Conservation (phyloP, 176 grass and related monocot genomes). For the Eragrostis curvula region DNA sequence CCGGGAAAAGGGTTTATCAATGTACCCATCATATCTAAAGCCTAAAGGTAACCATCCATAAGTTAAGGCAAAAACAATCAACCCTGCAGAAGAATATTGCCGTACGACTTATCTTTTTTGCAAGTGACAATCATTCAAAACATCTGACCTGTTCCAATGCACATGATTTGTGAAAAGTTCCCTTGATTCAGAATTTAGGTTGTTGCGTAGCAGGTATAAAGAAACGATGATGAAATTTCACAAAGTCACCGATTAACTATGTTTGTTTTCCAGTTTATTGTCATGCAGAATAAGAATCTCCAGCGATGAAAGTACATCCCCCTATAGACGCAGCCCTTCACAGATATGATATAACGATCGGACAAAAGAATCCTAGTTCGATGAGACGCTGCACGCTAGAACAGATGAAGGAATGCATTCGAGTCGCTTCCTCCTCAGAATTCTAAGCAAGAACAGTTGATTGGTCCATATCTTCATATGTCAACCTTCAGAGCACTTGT, state of each 20-base stretch:
- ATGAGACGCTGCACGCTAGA: not conserved
- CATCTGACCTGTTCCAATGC: conserved; percentile 27
- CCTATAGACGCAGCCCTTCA: not conserved
- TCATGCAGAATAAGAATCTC: not conserved
- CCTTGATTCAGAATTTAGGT: conserved; percentile 13
- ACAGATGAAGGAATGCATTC: not conserved
- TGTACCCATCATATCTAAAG: conserved; percentile 34
- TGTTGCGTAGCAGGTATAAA: not conserved
- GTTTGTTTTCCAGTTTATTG: not conserved
- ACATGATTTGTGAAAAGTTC: not conserved
- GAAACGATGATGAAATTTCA: conserved; percentile 1
- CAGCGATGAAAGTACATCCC: not conserved
- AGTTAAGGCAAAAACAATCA: conserved; percentile 2
- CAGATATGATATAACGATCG: not conserved
- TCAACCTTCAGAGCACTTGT: not conserved
- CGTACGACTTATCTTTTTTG: conserved; percentile 24
- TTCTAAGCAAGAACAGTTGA: not conserved
- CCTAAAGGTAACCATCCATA: conserved; percentile 28
- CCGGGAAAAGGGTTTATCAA: conserved; percentile 31
- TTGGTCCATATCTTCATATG: not conserved
- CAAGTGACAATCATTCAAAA: conserved; percentile 38
- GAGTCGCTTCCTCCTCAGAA: not conserved
- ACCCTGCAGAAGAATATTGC: conserved; percentile 34
- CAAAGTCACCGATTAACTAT: not conserved
- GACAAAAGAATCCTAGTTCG: not conserved